Evolutionary conservation across 441 rosid genomes (phyloP).

Genomic region (Cnidoscolus chayamansa): DNA sequence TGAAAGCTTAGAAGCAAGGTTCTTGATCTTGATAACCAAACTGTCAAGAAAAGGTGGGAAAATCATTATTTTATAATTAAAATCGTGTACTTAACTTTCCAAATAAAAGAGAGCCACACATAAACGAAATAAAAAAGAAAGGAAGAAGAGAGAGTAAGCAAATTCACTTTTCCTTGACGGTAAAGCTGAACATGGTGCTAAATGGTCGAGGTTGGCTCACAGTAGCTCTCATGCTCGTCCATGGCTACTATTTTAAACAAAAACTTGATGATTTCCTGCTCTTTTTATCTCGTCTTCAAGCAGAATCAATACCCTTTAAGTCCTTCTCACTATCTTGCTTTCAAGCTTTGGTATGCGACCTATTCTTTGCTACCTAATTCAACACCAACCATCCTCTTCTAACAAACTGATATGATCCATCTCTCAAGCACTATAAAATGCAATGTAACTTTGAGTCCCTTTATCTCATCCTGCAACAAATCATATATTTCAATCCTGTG

Average conservation of each 20-base stretch:
- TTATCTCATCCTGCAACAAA: background rate
- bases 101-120: no score
- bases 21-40: background rate
- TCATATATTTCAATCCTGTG: background rate
- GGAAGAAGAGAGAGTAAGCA: background rate
- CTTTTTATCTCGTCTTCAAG: no score
- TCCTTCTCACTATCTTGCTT: no score
- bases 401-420: slow-evolving; percentile 19
- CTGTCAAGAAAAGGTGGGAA: background rate
- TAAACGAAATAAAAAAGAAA: background rate
- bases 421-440: slow-evolving; percentile 4
- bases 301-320: no score
- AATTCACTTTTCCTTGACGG: slow-evolving; percentile 28
- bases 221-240: slow-evolving; percentile 21
- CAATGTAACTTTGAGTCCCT: background rate
- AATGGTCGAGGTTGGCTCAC: slow-evolving; percentile 25
- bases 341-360: slow-evolving; percentile 28
- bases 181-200: slow-evolving; percentile 14
- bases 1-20: slow-evolving; percentile 25
- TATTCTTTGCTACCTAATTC: slow-evolving; percentile 19
- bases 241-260: no score
- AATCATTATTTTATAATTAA: no score
- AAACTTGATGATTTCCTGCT: no score
- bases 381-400: slow-evolving; percentile 17
- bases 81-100: no score